phyloP scores from a whole-genome alignment of 2,329 filamentous ascomycete species.

The Parascedosporium putredinis region DNA sequence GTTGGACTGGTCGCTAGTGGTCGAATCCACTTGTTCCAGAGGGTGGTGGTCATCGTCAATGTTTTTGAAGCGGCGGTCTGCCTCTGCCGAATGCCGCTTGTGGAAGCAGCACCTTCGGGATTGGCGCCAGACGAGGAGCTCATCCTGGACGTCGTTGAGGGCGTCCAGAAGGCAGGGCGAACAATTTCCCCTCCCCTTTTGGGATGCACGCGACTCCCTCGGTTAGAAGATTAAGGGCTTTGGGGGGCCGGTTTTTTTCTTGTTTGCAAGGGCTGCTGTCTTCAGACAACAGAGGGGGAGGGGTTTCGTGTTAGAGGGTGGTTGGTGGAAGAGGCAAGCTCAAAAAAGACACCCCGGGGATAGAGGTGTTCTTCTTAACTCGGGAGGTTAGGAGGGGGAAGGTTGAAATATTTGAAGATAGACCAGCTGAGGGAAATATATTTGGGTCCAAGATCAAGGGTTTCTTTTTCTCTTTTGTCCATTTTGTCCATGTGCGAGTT shows the following conservation, averaged over 20 bases:
- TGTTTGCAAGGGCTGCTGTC: too few relatives aligned
- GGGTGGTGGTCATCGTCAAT: slow-evolving; percentile 5
- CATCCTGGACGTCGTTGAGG: slow-evolving; percentile 9
- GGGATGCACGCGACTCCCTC: too few relatives aligned
- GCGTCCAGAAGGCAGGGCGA: slow-evolving; percentile 1
- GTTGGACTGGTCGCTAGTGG: background rate
- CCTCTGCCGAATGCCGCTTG: slow-evolving; percentile 7
- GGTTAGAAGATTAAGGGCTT: too few relatives aligned
- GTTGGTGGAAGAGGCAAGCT: too few relatives aligned
- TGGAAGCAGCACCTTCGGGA: slow-evolving; percentile 4
- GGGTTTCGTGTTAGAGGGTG: too few relatives aligned
- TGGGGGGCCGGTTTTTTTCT: too few relatives aligned
- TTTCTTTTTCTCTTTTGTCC: background rate
- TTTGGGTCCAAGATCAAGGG: background rate
- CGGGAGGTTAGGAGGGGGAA: background rate
- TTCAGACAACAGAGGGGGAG: too few relatives aligned
- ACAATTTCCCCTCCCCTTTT: too few relatives aligned
- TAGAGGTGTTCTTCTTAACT: too few relatives aligned
- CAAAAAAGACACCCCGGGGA: too few relatives aligned
- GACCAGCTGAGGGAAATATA: background rate
- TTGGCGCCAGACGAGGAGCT: slow-evolving; percentile 5
- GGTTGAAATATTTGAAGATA: background rate
- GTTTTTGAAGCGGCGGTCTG: slow-evolving; percentile 6
- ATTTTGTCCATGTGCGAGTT: background rate
- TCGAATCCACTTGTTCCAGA: slow-evolving; percentile 5